Percentiles rank a stretch among this genome's conserved stretches.
Conservation (phyloP, 441 rosid species). For the Arabidopsis hybrid region DNA sequence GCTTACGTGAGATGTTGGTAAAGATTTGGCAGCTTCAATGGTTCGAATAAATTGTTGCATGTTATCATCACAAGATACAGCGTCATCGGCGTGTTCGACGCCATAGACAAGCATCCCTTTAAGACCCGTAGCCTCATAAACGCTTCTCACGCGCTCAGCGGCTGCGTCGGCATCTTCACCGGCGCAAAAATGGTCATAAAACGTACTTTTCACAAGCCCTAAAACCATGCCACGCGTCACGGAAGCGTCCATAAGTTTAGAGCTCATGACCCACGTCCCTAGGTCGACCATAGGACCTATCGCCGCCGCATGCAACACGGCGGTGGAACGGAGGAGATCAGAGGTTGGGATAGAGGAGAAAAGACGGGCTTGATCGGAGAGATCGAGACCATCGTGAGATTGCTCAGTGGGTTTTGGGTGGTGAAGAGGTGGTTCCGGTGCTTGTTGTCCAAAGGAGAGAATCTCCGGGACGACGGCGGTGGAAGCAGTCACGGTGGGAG, state of each 20-base stretch:
- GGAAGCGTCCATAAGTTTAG: constrained; percentile 58
- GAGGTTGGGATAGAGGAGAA: constrained; percentile 53
- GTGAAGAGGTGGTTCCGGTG: constrained; percentile 37
- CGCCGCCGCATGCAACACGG: constrained; percentile 62
- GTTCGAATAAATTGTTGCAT: constrained; percentile 59
- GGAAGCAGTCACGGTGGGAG: constrained; percentile 46
- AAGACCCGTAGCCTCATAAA: constrained; percentile 59
- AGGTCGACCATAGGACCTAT: constrained; percentile 69
- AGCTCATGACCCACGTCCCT: constrained; percentile 77
- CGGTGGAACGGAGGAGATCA: constrained; percentile 63
- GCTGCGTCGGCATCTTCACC: constrained; percentile 70
- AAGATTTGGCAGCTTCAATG: constrained; percentile 59
- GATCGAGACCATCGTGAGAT: constrained; percentile 48
- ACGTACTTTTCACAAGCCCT: constrained; percentile 52
- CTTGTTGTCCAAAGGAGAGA: constrained; percentile 37
- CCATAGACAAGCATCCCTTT: constrained; percentile 81
- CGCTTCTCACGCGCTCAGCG: constrained; percentile 46
- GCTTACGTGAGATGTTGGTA: constrained; percentile 74
- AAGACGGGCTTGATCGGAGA: constrained; percentile 59
- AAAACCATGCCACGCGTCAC: constrained; percentile 53
- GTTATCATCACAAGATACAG: constrained; percentile 67
- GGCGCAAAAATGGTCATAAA: constrained; percentile 84
- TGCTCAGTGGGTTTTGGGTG: constrained; percentile 32
- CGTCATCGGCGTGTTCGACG: constrained; percentile 68
- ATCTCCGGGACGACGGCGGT: constrained; percentile 44